Base-by-base conservation (phyloP, 169 alveolate species). In the Plasmodium vivax region DNA sequence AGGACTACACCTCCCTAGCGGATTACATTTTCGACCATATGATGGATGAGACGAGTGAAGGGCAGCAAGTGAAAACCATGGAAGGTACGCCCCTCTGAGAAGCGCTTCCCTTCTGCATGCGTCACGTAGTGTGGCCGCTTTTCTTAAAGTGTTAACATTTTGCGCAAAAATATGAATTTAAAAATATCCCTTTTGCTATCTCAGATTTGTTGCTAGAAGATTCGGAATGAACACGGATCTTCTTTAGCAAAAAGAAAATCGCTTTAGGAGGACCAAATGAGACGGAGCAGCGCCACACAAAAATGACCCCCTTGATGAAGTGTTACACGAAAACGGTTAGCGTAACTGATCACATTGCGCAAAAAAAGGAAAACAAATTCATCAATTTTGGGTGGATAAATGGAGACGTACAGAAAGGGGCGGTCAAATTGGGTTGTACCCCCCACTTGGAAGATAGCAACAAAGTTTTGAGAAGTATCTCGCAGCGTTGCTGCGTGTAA, bases 11-110 rank as follows among this genome's bases (percentile, higher is more conserved):
- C 7, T 90, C 91, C 47, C 30, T 90, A 27, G 91, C 91, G 6
- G 94, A 90, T 23, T 62, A 68, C 30, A 82, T 90, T 62, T 90
- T 80, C 83, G 84, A 90, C 19, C 32, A 90, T 30, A 90, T 90
- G 94, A 45, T 90, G 83, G 27, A 62, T 30, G 94, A 90, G 43
- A 68, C 74, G 36, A 90, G 83, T 19, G 83, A 81, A 38, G 83
- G 68, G 54, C 92, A 72, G 32, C 71, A 80, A 9, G 2, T 62
- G 47, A 30, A 81, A 41, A 47, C 62, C 34, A 8, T 90, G 72
- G 94, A 90, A 6, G 94, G 94, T 90, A 80, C 38, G 34, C 56
- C 38, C 14, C 77, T 30, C 7, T 68, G 43, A 23, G 77, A n/a
- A 23, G 16, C 38, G 77, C 43, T 8, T 9, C 38, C 6, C 23